These are phyloP conservation scores for Chenopodium quinoa DNA, from an alignment of 148 eudicot species.

Conservation along the genomic window DNA sequence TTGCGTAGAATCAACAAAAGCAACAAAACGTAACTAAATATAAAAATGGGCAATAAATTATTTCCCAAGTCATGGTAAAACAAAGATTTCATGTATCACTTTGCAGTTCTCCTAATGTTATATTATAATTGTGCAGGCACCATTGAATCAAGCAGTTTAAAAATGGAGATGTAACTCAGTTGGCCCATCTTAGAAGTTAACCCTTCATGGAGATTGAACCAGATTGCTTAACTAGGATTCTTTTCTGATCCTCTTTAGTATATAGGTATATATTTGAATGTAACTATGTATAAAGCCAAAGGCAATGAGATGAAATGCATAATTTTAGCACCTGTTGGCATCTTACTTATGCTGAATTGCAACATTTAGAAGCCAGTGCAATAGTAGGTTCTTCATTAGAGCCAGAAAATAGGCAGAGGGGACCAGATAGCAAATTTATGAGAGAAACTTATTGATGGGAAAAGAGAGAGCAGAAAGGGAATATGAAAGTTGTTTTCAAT, in stretches of 20 bases:
- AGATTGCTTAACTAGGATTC: slow-evolving; percentile 30
- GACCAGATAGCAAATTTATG: slow-evolving; percentile 10
- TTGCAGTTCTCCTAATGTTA: slow-evolving; percentile 10
- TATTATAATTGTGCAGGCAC: slow-evolving; percentile 52
- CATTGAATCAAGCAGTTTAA: slow-evolving; percentile 47
- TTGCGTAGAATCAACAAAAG: neutral
- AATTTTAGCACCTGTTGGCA: slow-evolving; percentile 25
- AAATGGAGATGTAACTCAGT: slow-evolving; percentile 61
- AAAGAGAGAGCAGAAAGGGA: slow-evolving; percentile 9
- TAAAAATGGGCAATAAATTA: neutral
- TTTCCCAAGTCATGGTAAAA: too few relatives aligned
- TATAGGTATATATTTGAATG: slow-evolving; percentile 28
- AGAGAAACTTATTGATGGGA: slow-evolving; percentile 12
- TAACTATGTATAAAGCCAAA: slow-evolving; percentile 30
- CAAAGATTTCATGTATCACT: neutral
- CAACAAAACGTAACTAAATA: neutral
- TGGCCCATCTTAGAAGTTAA: slow-evolving; percentile 11
- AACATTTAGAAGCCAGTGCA: slow-evolving; percentile 15
- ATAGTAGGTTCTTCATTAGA: neutral
- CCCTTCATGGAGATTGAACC: slow-evolving; percentile 20
- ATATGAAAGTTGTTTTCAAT: slow-evolving; percentile 24
- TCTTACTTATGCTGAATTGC: slow-evolving; percentile 20
- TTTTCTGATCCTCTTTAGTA: slow-evolving; percentile 21
- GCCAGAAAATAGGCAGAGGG: neutral
- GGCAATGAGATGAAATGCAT: slow-evolving; percentile 25